Evolutionary conservation across 768 basidiomycete species (phyloP).

Genomic region (Mycena floridula): DNA sequence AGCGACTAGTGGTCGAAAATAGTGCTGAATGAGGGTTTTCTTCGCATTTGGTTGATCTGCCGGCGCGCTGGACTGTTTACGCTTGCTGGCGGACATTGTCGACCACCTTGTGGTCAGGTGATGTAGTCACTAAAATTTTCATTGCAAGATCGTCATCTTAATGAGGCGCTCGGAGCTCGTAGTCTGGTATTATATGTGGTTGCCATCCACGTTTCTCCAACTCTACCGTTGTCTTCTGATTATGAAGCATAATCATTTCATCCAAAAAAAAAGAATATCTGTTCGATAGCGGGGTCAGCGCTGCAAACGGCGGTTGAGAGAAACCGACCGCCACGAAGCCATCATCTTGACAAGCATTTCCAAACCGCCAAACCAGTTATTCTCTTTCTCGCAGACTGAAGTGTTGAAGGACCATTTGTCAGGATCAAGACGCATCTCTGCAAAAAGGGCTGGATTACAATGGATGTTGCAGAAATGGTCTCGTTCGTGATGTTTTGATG

Average conservation of each 20-base stretch:
- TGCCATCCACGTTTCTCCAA: not conserved
- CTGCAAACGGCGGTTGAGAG: not conserved
- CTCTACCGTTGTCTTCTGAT: not conserved
- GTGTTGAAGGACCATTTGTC: constrained; percentile 26
- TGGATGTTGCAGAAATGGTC: constrained; percentile 16
- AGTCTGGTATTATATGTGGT: not conserved
- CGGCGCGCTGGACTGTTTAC: no score
- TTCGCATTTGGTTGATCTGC: no score
- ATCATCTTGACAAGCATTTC: constrained; percentile 23
- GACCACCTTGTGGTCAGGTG: no score
- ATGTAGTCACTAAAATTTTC: no score
- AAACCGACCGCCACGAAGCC: constrained; percentile 6
- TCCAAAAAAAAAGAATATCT: not conserved
- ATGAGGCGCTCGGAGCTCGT: not conserved
- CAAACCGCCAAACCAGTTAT: constrained; percentile 27
- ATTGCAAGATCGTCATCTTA: no score
- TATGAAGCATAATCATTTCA: not conserved
- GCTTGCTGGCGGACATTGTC: no score
- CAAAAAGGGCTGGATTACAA: constrained; percentile 21
- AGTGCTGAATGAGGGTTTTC: no score
- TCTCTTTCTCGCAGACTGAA: constrained; percentile 26
- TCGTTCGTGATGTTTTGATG: constrained; percentile 14
- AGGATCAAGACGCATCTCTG: constrained; percentile 13
- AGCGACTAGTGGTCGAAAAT: no score
- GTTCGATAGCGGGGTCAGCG: not conserved